phyloP scores from a whole-genome alignment of 257 asterid species.

The Solanum medicagineum region DNA sequence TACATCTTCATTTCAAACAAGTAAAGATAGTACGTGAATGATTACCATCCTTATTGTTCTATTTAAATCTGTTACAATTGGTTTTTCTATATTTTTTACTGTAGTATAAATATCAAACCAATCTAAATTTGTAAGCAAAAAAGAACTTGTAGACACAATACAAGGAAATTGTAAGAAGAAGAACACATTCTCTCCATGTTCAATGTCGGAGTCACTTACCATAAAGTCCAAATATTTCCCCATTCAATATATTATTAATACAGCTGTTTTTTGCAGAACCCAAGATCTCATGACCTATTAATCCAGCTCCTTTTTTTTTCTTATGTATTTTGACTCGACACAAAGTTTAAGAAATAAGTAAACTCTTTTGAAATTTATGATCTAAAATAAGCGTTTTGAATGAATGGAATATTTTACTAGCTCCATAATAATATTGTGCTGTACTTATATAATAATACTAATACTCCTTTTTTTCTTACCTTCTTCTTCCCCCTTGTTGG shows the following conservation, averaged over 20 bases:
- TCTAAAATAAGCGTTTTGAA: too few species aligned
- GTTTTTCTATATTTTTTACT: neutral
- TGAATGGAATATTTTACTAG: neutral
- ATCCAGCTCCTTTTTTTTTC: neutral
- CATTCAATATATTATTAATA: slow-evolving; percentile 21
- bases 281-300: slow-evolving; percentile 52
- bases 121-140: neutral
- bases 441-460: neutral
- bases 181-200: slow-evolving; percentile 69
- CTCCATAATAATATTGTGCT: slow-evolving; percentile 2
- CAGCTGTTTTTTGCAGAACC: slow-evolving; percentile 48
- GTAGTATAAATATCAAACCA: neutral
- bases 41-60: neutral
- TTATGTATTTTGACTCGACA: neutral
- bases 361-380: too few species aligned
- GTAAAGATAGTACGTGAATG: neutral
- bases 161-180: neutral
- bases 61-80: neutral
- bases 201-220: slow-evolving; percentile 42
- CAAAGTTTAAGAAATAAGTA: fast-evolving
- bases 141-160: neutral
- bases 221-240: slow-evolving; percentile 43
- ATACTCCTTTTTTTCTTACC: slow-evolving; percentile 10
- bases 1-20: neutral
- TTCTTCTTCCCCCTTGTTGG: slow-evolving; percentile 11